Conservation (phyloP, 2,329 filamentous ascomycete genomes). For the Epichloe gansuensis region DNA sequence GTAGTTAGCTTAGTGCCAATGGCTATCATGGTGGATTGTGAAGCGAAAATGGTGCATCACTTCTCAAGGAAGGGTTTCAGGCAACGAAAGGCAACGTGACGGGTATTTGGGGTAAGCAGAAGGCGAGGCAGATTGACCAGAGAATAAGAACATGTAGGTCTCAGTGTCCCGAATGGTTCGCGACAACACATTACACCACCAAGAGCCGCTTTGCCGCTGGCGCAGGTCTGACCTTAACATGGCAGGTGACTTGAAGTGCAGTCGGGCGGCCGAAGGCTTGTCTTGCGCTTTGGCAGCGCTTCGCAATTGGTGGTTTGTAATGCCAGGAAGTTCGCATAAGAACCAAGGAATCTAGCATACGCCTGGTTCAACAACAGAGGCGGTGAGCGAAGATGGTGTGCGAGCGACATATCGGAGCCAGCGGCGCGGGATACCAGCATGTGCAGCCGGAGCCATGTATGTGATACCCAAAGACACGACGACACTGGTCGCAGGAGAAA, state of each 20-base stretch:
- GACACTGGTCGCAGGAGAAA: not conserved
- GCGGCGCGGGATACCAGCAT: slow-evolving; percentile 2
- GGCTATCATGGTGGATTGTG: slow-evolving; percentile 13
- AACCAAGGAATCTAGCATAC: slow-evolving; percentile 2
- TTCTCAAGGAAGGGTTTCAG: not conserved
- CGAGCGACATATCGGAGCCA: slow-evolving; percentile 4
- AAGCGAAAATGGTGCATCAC: not conserved
- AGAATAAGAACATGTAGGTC: not conserved
- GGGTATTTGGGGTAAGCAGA: not conserved
- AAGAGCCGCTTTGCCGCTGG: not conserved
- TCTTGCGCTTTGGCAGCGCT: not conserved
- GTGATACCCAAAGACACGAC: slow-evolving; percentile 1
- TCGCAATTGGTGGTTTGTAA: not conserved
- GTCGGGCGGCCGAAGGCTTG: not conserved
- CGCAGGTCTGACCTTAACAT: not conserved
- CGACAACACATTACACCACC: not conserved
- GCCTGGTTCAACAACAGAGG: slow-evolving; percentile 3
- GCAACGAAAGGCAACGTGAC: not conserved
- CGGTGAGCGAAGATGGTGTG: slow-evolving; percentile 8
- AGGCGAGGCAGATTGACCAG: not conserved
- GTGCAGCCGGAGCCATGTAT: slow-evolving; percentile 1
- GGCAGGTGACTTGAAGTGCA: slow-evolving; percentile 3
- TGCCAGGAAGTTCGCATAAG: slow-evolving; percentile 1
- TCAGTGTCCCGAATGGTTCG: not conserved
- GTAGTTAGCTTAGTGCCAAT: slow-evolving; percentile 20